A percentile compares a stretch with the other conserved stretches of the same genome.
These are phyloP conservation scores for Gymnopilus junonius DNA, from an alignment of 768 basidiomycete genomes.

Conservation along the genomic window DNA sequence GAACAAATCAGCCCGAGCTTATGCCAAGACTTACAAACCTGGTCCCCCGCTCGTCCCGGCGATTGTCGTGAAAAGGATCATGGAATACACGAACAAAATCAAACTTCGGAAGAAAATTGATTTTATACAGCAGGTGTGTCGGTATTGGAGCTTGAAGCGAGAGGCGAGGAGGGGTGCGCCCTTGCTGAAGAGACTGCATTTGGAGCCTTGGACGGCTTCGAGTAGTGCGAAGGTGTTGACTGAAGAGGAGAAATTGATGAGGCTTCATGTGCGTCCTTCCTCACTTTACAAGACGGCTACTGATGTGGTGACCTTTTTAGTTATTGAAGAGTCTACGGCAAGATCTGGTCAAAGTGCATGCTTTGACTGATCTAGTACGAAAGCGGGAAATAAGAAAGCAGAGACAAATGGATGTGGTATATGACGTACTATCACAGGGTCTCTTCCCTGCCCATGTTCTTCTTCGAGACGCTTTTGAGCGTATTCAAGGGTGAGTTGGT, in stretches of 20 bases:
- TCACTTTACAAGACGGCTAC: background rate
- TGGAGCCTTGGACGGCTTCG: constrained; percentile 96
- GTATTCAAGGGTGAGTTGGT: constrained; percentile 54
- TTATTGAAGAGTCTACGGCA: constrained; percentile 65
- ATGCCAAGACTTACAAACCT: constrained; percentile 89
- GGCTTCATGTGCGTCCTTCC: constrained; percentile 69
- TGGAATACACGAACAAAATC: constrained; percentile 74
- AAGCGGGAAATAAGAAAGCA: constrained; percentile 87
- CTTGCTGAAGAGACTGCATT: constrained; percentile 86
- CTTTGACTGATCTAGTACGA: constrained; percentile 65
- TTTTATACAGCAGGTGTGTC: constrained; percentile 77
- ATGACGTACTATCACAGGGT: constrained; percentile 61
- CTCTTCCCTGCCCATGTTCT: constrained; percentile 70
- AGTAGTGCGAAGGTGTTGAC: constrained; percentile 65
- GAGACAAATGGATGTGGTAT: constrained; percentile 66
- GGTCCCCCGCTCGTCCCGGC: constrained; percentile 92
- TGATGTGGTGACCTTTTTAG: constrained; percentile 27
- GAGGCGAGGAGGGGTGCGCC: constrained; percentile 94
- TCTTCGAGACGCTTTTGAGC: constrained; percentile 69
- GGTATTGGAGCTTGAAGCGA: constrained; percentile 97
- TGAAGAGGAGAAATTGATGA: constrained; percentile 82
- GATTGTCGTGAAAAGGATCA: constrained; percentile 79
- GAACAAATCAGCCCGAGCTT: constrained; percentile 86
- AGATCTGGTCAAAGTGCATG: constrained; percentile 77
- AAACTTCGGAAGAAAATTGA: constrained; percentile 75